Base-by-base conservation (phyloP, 164 flowering plant species). In the Pachysandra terminalis region DNA sequence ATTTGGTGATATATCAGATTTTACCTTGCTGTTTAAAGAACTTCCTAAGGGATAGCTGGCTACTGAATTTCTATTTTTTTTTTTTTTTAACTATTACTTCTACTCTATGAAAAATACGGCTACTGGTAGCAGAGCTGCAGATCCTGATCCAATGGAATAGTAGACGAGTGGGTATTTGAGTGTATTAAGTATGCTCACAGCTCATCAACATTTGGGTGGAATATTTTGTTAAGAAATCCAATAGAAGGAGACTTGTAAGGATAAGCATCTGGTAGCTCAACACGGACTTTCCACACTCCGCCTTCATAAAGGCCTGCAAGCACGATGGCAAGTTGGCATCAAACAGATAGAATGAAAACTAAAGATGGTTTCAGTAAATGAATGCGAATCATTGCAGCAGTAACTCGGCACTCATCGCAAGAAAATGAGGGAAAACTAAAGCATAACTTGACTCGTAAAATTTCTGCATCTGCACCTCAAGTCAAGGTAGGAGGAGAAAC, bases 181-280 rank as follows among this genome's bases (percentile, higher is more conserved):
- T 17, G 35, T 53, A 28, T n/a, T n/a, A n/a, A n/a, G n/a, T n/a
- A n/a, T n/a, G 51, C 96, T 89, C 68, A 91, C 98, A 83, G 71
- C 66, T 94, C 97, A 81, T 94, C 97, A 68, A 94, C 96, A 76
- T 94, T 94, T 67, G 98, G 98, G 81, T 94, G 98, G 80, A 80
- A 90, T 52, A 94, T 91, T 73, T 90, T 91, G 88, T 91, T 91
- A 75, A 94, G 68, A 74, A 94, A 94, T 52, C 95, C 96, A 78
- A 91, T 88, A 10, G 96, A 91, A 68, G 98, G 98, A 70, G 97
- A 87, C 78, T 94, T 94, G 85, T 87, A 94, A 51, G 98, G 98
- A 74, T 93, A 91, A 54, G 93, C 91, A 83, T 90, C 95, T 24
- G 97, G 98, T 27, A 94, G 86, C 82, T 91, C 91, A 13, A 91